Percentiles rank a stretch among this genome's conserved stretches.
Evolutionary conservation across 441 rosid species (phyloP).

Genomic region (Lepidium campestre): DNA sequence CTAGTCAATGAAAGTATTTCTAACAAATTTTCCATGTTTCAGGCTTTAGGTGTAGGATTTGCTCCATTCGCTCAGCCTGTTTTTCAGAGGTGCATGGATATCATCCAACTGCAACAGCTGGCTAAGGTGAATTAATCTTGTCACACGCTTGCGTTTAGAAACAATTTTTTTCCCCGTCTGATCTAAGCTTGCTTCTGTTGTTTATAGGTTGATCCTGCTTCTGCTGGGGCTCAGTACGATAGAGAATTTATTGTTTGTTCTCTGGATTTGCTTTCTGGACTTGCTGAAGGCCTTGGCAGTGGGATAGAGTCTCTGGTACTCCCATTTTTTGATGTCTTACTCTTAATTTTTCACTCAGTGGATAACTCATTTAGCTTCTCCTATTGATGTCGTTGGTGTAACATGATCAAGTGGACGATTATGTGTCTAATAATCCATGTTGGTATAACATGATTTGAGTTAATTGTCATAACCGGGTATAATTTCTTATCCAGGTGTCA

Average conservation of each 20-base stretch:
- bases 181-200: constrained; percentile 13
- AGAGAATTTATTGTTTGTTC: constrained; percentile 89
- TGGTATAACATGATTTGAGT: not conserved
- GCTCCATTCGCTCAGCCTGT: constrained; percentile 93
- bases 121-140: constrained; percentile 35
- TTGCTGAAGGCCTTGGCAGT: constrained; percentile 87
- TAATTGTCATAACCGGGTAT: not conserved
- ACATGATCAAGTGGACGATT: not conserved
- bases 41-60: constrained; percentile 90
- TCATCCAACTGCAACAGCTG: constrained; percentile 72
- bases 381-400: not conserved
- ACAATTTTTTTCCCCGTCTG: constrained; percentile 1
- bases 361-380: not conserved
- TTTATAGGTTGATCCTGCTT: constrained; percentile 66
- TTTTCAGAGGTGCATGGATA: constrained; percentile 81
- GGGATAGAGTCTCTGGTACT: constrained; percentile 94
- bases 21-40: constrained; percentile 34
- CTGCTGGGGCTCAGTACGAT: constrained; percentile 81
- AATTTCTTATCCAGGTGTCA: constrained; percentile 50
- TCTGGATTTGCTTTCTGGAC: constrained; percentile 97
- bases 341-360: not conserved
- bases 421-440: not conserved
- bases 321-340: constrained; percentile 9
- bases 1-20: not conserved
- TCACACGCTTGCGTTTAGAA: constrained; percentile 5